Base-by-base conservation (phyloP, 2,329 filamentous ascomycete genomes). In the Dactylonectria macrodidyma region DNA sequence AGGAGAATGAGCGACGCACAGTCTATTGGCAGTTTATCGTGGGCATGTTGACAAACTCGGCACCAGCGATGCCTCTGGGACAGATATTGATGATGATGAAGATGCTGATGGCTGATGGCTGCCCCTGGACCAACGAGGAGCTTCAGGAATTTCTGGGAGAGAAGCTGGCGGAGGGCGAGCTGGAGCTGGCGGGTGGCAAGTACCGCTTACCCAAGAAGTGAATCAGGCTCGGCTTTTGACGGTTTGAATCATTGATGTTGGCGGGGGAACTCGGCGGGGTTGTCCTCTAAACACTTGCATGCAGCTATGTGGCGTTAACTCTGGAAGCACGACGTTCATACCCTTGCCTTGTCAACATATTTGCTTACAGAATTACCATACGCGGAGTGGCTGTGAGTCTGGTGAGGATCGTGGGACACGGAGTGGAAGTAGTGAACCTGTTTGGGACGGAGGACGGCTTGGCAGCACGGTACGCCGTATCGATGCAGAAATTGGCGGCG, bases 61-160 rank as follows among this genome's bases (percentile, higher is more conserved):
- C 92, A 19, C 90, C 88, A 19, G 82, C 92, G 33, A 96, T 98
- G 93, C 91, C 93, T 58, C 84, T 95, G 66, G 86, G 86, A 62
- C 89, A 95, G 78, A 97, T 99, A 71, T 88, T 91, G 9, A 97
- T 95, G 92, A 98, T 98, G 94, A 87, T 99, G 86, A 94, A 94
- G 82, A 95, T 98, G 88, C 88, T 95, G 66, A 90, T 98, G 59
- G 89, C 93, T 0, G 94, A 94, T 12, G 95, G 95, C 2, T 98
- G 97, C 78, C 90, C 93, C 0, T 97, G 94, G 87, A 94, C 92
- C 69, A 93, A 93, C 76, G 95, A 97, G 78, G 95, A 98, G 82
- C 82, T 98, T 69, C 89, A 91, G 75, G 93, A 92, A 79, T 93
- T 98, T 78, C 81, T 98, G 65, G 89, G 84, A 9, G 90, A 92